Conservation (phyloP, 345 rosid species). For the Populus nigra region DNA sequence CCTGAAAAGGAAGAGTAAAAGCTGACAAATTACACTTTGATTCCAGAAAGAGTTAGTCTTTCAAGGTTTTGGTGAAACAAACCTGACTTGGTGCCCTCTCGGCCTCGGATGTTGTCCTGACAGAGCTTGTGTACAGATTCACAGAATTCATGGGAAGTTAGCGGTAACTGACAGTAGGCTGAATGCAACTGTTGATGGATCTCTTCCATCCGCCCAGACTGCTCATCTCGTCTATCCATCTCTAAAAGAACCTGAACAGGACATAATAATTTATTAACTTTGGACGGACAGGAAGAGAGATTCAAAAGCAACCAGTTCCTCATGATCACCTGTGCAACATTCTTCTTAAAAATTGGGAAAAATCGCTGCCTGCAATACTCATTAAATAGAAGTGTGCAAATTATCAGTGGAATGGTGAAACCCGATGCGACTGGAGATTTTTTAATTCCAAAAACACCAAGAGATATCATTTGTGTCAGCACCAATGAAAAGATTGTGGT, state of each 20-base stretch:
- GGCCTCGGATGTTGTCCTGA: slow-evolving; percentile 21
- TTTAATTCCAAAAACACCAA: slow-evolving; percentile 82
- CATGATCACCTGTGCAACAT: slow-evolving; percentile 58
- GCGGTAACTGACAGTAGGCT: slow-evolving; percentile 71
- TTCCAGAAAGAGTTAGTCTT: slow-evolving; percentile 4
- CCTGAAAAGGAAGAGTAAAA: slow-evolving; percentile 23
- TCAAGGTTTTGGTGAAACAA: slow-evolving; percentile 5
- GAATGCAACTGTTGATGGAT: slow-evolving; percentile 40
- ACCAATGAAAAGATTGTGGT: slow-evolving; percentile 82
- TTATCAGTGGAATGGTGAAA: slow-evolving; percentile 69
- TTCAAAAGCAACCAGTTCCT: neutral
- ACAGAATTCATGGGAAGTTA: slow-evolving; percentile 26
- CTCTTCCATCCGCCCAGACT: slow-evolving; percentile 52
- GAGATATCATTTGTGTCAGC: slow-evolving; percentile 74
- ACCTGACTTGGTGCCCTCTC: slow-evolving; percentile 35
- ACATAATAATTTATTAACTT: slow-evolving; percentile 11
- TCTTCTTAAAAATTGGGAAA: slow-evolving; percentile 55
- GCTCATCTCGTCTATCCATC: slow-evolving; percentile 80
- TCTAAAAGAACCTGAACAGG: slow-evolving; percentile 57
- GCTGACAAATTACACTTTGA: slow-evolving; percentile 7
- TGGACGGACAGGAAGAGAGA: neutral
- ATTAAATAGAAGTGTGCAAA: slow-evolving; percentile 69
- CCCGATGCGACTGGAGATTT: slow-evolving; percentile 63
- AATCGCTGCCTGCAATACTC: slow-evolving; percentile 82
- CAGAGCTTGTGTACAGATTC: slow-evolving; percentile 14